Evolutionary conservation across 306 rosid species (phyloP).

Genomic region (Dryas alaskensis): DNA sequence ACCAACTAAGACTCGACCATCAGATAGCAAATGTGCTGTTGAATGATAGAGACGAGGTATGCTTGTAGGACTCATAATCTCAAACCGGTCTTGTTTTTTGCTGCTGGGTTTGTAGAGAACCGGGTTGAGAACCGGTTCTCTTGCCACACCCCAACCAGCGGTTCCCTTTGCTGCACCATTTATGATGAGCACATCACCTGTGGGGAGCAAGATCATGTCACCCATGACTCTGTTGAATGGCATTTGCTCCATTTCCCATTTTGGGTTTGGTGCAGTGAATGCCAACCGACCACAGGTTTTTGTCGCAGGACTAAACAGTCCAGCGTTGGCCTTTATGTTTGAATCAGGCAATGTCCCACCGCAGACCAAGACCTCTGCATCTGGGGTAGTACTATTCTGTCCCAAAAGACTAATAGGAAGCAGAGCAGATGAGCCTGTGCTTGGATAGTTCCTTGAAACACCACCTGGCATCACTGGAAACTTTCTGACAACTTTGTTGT

Average conservation of each 20-base stretch:
- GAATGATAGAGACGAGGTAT: conserved; percentile 38
- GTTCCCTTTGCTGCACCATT: conserved; percentile 37
- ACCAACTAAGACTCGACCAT: conserved; percentile 36
- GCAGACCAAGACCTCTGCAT: conserved; percentile 32
- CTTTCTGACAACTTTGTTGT: conserved; percentile 13
- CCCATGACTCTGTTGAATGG: conserved; percentile 37
- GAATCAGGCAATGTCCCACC: conserved; percentile 35
- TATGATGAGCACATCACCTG: conserved; percentile 35
- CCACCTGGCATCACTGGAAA: conserved; percentile 28
- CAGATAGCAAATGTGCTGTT: conserved; percentile 31
- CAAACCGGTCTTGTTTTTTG: conserved; percentile 10
- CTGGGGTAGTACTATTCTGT: background rate
- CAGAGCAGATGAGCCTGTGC: conserved; percentile 37
- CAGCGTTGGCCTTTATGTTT: conserved; percentile 27
- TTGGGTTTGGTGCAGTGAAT: conserved; percentile 9
- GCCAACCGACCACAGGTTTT: conserved; percentile 27
- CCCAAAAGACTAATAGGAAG: conserved; percentile 24
- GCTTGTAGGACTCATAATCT: conserved; percentile 15
- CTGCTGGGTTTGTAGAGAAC: conserved; percentile 20
- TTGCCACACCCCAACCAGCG: conserved; percentile 35
- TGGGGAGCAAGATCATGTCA: conserved; percentile 40
- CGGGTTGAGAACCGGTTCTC: conserved; percentile 31
- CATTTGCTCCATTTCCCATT: conserved; percentile 40
- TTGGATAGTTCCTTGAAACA: conserved; percentile 36
- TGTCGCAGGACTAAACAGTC: conserved; percentile 21